Evolutionary conservation across 331 rosid genomes (phyloP).

Genomic region (Phaseolus coccineus): DNA sequence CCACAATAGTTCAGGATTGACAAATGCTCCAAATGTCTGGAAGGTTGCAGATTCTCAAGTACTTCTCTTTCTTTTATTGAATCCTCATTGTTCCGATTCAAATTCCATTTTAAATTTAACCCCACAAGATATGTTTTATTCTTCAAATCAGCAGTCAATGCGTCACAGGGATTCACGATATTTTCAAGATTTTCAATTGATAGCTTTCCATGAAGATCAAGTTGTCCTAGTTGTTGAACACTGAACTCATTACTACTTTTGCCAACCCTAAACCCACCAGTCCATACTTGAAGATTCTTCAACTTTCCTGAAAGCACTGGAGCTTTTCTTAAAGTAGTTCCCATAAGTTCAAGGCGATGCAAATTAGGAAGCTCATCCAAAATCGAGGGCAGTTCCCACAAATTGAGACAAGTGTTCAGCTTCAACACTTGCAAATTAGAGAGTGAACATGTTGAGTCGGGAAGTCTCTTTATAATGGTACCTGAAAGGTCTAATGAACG

Average conservation of each 20-base stretch:
- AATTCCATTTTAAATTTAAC: neutral
- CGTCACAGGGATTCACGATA: neutral
- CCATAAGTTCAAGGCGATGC: neutral
- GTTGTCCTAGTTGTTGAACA: neutral
- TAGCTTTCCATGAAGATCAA: neutral
- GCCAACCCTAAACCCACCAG: neutral
- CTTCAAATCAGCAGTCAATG: neutral
- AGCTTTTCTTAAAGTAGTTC: neutral
- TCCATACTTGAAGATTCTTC: neutral
- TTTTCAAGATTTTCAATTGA: neutral
- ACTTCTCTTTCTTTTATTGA: neutral
- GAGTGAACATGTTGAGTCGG: neutral
- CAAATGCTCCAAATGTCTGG: neutral
- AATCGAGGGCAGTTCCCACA: neutral
- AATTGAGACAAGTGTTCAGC: neutral
- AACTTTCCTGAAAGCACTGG: neutral
- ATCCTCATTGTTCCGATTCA: neutral
- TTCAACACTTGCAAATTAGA: neutral
- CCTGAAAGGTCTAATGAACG: neutral
- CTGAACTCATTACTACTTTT: neutral
- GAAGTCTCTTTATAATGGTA: fast-evolving
- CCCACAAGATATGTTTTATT: neutral
- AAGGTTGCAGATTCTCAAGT: neutral
- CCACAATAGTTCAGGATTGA: neutral
- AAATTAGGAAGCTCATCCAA: neutral